phyloP scores from a whole-genome alignment of 495 filamentous ascomycete genomes.

The Lophiotrema nucula region DNA sequence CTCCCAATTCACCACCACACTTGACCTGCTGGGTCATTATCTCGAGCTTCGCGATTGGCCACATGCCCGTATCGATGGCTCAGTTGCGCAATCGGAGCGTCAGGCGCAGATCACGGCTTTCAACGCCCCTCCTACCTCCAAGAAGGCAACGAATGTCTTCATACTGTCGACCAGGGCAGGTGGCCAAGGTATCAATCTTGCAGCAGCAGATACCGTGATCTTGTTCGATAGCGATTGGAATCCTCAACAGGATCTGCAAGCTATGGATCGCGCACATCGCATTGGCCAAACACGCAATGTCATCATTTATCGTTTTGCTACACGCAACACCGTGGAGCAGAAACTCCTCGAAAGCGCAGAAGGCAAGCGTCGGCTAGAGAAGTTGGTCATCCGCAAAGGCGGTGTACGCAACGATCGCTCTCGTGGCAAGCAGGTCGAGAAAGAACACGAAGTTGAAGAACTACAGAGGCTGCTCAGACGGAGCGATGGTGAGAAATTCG shows the following conservation, averaged over 20 bases:
- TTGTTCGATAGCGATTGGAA: constrained; percentile 91
- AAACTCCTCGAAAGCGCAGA: constrained; percentile 84
- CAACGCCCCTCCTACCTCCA: constrained; percentile 52
- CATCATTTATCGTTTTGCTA: constrained; percentile 92
- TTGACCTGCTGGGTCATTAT: constrained; percentile 88
- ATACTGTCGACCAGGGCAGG: constrained; percentile 87
- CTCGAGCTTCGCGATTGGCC: constrained; percentile 71
- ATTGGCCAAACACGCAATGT: constrained; percentile 93
- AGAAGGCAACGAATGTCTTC: constrained; percentile 72
- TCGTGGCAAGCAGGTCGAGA: constrained; percentile 46
- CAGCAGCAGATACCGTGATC: constrained; percentile 69
- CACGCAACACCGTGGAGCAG: constrained; percentile 89
- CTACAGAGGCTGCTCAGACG: constrained; percentile 59
- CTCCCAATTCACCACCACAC: constrained; percentile 90
- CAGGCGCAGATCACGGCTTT: constrained; percentile 80
- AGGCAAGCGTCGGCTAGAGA: constrained; percentile 89
- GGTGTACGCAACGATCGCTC: constrained; percentile 61
- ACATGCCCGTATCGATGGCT: constrained; percentile 88
- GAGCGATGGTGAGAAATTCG: constrained; percentile 55
- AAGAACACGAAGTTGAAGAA: constrained; percentile 53
- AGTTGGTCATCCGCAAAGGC: constrained; percentile 93
- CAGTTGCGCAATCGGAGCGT: constrained; percentile 78
- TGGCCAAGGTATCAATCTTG: constrained; percentile 89
- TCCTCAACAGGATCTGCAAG: constrained; percentile 94
- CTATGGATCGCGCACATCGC: constrained; percentile 89